Evolutionary conservation across 257 asterid genomes (phyloP).

Genomic region (Osmanthus fragrans): DNA sequence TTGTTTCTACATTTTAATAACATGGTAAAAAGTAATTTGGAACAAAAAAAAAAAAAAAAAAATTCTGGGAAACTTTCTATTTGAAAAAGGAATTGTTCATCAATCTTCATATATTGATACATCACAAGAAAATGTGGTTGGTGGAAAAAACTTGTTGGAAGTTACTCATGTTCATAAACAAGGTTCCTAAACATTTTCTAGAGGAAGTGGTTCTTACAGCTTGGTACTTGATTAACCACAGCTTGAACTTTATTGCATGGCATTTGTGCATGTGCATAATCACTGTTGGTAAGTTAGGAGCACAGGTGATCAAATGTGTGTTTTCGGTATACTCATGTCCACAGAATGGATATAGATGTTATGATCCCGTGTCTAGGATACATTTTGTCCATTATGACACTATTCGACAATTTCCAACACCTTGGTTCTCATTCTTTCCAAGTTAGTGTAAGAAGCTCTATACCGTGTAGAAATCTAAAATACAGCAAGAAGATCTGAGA

Average conservation of each 20-base stretch:
- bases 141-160: not conserved
- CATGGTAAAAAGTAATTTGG: not conserved
- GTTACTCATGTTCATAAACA: not conserved
- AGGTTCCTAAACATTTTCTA: not conserved
- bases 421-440: too few relatives aligned
- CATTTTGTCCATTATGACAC: too few relatives aligned
- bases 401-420: too few relatives aligned
- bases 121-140: not conserved
- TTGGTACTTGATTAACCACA: not conserved
- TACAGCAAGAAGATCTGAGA: too few relatives aligned
- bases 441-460: too few relatives aligned
- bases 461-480: too few relatives aligned
- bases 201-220: not conserved
- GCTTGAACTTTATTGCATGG: not conserved
- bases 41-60: too few relatives aligned
- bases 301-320: too few relatives aligned
- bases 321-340: too few relatives aligned
- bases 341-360: too few relatives aligned
- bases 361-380: too few relatives aligned
- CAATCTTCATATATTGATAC: not conserved
- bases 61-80: too few relatives aligned
- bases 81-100: not conserved
- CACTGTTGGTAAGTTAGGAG: not conserved
- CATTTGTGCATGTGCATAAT: not conserved
- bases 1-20: not conserved